These are phyloP conservation scores for Termitomyces sp. DNA, from an alignment of 768 basidiomycete genomes.

Conservation along the genomic window DNA sequence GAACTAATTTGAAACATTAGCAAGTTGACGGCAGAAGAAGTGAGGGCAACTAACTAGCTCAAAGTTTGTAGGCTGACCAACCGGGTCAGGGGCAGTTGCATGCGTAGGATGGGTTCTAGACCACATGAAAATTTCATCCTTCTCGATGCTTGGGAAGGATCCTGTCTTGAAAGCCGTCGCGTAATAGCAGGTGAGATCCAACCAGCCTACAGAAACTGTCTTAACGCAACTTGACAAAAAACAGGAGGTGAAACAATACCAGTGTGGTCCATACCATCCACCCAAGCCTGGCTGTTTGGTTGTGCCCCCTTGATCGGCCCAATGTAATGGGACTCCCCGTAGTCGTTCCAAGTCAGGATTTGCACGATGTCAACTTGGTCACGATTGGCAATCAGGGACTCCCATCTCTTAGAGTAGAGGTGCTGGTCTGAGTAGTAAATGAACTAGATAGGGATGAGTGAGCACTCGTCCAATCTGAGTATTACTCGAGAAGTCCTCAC, in stretches of 20 bases:
- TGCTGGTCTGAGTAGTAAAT: slow-evolving; percentile 68
- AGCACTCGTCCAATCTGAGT: neutral
- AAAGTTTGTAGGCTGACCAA: slow-evolving; percentile 53
- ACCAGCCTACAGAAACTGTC: slow-evolving; percentile 44
- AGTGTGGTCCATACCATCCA: slow-evolving; percentile 58
- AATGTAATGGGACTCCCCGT: slow-evolving; percentile 75
- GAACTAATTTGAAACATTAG: slow-evolving; percentile 31
- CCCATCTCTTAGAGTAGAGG: slow-evolving; percentile 66
- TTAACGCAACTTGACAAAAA: slow-evolving; percentile 6
- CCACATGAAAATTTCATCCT: slow-evolving; percentile 68
- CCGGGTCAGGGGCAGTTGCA: slow-evolving; percentile 51
- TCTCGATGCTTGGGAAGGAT: slow-evolving; percentile 47
- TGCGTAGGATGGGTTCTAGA: slow-evolving; percentile 59
- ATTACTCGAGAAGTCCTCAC: slow-evolving; percentile 29
- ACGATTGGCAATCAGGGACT: slow-evolving; percentile 53
- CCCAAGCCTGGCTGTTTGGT: slow-evolving; percentile 72
- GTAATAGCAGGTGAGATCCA: slow-evolving; percentile 63
- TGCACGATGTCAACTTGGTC: slow-evolving; percentile 58
- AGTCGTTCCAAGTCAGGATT: slow-evolving; percentile 71
- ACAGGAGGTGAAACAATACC: slow-evolving; percentile 20
- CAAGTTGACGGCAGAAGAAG: slow-evolving; percentile 7
- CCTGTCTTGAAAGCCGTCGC: slow-evolving; percentile 72
- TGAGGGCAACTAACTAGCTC: slow-evolving; percentile 43
- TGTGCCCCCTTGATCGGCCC: slow-evolving; percentile 73
- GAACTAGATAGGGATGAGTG: slow-evolving; percentile 32